phyloP scores from a whole-genome alignment of 768 basidiomycete genomes.

The Tulasnella sp. region DNA sequence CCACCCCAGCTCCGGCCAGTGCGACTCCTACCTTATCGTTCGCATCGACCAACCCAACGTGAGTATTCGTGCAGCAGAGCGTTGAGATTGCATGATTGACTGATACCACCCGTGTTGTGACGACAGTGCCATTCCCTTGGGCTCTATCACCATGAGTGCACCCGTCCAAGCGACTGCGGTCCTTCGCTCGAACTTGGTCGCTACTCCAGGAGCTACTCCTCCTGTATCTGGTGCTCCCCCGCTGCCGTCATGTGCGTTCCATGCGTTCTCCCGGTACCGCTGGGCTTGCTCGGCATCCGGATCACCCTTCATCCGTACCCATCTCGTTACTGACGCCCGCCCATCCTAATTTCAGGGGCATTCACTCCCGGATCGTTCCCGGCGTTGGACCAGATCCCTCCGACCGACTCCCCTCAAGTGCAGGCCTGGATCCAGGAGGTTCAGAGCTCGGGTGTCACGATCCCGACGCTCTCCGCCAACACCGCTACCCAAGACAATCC shows the following conservation, averaged over 20 bases:
- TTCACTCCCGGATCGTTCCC: conserved; percentile 62
- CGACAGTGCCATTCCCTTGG: conserved; percentile 64
- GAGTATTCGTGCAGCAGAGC: conserved; percentile 37
- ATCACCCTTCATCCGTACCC: not conserved
- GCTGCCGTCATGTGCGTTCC: conserved; percentile 45
- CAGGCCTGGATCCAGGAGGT: conserved; percentile 66
- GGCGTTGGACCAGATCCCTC: conserved; percentile 62
- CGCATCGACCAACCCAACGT: conserved; percentile 48
- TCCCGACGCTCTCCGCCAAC: conserved; percentile 56
- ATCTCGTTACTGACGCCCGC: not conserved
- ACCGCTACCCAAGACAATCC: conserved; percentile 40
- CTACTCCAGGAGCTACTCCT: conserved; percentile 53
- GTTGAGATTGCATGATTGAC: not conserved
- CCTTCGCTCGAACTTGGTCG: conserved; percentile 52
- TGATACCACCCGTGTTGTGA: conserved; percentile 46
- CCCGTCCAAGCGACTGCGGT: conserved; percentile 51
- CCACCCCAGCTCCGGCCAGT: conserved; percentile 36
- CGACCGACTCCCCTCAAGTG: conserved; percentile 64
- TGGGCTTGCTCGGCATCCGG: conserved; percentile 1
- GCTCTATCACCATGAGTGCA: conserved; percentile 53
- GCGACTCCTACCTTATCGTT: conserved; percentile 35
- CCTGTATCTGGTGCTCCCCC: conserved; percentile 61
- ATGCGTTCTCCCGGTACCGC: not conserved
- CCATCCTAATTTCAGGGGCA: conserved; percentile 43
- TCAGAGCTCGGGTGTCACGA: conserved; percentile 55